A percentile compares a stretch with the other conserved stretches of the same genome.
phyloP scores from a whole-genome alignment of 163 green algal species.

The Coccomyxa subellipsoidea region DNA sequence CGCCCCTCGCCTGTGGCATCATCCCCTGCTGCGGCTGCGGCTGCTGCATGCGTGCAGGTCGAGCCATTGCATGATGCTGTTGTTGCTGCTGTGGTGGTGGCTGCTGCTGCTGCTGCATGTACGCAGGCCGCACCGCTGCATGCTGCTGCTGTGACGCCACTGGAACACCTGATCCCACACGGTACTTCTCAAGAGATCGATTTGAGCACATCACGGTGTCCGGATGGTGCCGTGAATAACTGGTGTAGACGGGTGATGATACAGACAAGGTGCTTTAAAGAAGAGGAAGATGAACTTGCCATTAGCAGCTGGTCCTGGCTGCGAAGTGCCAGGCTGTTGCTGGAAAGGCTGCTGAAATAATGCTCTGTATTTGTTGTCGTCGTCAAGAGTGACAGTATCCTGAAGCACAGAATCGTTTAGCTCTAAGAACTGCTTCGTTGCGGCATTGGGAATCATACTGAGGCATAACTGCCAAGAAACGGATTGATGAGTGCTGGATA shows the following conservation, averaged over 20 bases:
- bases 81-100: background rate
- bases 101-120: background rate
- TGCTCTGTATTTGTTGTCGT: background rate
- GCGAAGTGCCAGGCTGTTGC: background rate
- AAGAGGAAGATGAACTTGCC: no score
- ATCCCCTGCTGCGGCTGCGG: background rate
- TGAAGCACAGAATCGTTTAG: background rate
- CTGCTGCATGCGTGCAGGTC: background rate
- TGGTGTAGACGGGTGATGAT: no score
- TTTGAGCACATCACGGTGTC: no score
- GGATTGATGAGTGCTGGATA: no score
- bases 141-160: background rate
- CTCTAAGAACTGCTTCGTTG: no score
- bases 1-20: background rate
- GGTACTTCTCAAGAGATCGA: no score
- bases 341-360: background rate
- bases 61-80: background rate
- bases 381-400: background rate
- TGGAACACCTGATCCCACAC: no score
- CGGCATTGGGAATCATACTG: no score
- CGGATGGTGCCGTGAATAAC: no score
- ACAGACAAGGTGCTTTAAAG: no score
- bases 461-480: no score
- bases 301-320: background rate
- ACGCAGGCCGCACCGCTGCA: background rate